Evolutionary conservation across 202 grass and related monocot species (phyloP).

Genomic region (Cymbopogon flexuosus): DNA sequence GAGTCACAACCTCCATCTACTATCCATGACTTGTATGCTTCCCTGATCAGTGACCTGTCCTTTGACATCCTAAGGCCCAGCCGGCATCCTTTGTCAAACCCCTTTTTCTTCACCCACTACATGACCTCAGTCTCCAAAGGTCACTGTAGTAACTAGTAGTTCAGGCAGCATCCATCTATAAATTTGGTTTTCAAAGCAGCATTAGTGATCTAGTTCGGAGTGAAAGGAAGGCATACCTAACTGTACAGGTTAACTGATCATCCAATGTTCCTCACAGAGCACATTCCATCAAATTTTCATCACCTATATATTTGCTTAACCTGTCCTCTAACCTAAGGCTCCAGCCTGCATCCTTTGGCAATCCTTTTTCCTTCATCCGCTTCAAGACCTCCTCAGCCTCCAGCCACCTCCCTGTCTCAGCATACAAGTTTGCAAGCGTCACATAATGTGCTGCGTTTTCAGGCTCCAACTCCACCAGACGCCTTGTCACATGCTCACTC

Average conservation of each 20-base stretch:
- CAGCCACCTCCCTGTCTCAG: conserved; percentile 47
- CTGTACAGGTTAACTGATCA: background rate
- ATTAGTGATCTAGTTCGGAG: background rate
- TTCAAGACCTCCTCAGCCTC: conserved; percentile 43
- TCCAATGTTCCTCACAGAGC: conserved; percentile 22
- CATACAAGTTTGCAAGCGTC: conserved; percentile 49
- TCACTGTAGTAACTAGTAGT: background rate
- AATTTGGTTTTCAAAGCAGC: background rate
- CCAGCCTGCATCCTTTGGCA: conserved; percentile 55
- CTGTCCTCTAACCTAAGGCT: conserved; percentile 37
- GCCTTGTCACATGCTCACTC: conserved; percentile 38
- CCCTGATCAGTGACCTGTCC: background rate
- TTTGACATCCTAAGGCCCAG: conserved; percentile 37
- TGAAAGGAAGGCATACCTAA: background rate
- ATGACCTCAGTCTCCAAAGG: conserved; percentile 34
- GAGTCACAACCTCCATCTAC: conserved; percentile 3
- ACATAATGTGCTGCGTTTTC: conserved; percentile 50
- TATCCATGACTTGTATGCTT: background rate
- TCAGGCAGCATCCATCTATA: background rate
- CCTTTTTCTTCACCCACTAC: conserved; percentile 24
- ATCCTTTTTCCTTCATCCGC: conserved; percentile 37
- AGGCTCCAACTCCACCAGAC: conserved; percentile 52
- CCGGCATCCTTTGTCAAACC: conserved; percentile 41
- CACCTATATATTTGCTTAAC: background rate
- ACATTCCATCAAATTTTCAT: conserved; percentile 27